A percentile compares a stretch with the other conserved stretches of the same genome.
Conservation (phyloP, 2,329 filamentous ascomycete genomes). For the Aaosphaeria arxii region DNA sequence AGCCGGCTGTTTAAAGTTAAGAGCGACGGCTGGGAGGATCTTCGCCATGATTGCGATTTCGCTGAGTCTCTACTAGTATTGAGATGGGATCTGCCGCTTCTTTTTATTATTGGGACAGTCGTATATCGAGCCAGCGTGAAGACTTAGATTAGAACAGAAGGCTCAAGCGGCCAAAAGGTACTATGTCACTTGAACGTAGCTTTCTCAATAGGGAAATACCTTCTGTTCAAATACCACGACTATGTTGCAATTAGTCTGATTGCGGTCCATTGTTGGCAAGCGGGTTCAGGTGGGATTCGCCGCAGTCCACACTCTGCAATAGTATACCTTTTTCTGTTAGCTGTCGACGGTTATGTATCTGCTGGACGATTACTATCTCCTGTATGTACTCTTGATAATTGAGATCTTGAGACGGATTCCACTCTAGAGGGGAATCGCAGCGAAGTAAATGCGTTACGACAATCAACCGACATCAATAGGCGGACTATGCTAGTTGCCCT, state of each 20-base stretch:
- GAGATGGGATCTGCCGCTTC: slow-evolving; percentile 48
- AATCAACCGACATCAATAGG: slow-evolving; percentile 59
- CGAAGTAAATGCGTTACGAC: slow-evolving; percentile 52
- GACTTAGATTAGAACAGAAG: slow-evolving; percentile 16
- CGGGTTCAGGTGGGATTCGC: slow-evolving; percentile 26
- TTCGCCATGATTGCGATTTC: slow-evolving; percentile 48
- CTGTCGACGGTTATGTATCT: slow-evolving; percentile 32
- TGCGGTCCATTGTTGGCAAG: slow-evolving; percentile 16
- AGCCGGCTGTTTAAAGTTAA: slow-evolving; percentile 33
- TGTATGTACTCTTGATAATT: slow-evolving; percentile 56
- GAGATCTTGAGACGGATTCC: slow-evolving; percentile 55
- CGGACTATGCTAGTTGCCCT: slow-evolving; percentile 25
- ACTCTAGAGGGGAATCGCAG: slow-evolving; percentile 56
- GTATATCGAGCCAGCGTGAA: slow-evolving; percentile 41
- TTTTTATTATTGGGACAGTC: slow-evolving; percentile 39
- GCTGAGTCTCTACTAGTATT: slow-evolving; percentile 42
- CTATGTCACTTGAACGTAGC: slow-evolving; percentile 32
- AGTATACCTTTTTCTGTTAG: slow-evolving; percentile 35
- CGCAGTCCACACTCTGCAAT: slow-evolving; percentile 32
- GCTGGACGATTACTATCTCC: slow-evolving; percentile 50
- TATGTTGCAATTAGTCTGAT: slow-evolving; percentile 32
- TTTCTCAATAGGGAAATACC: slow-evolving; percentile 16
- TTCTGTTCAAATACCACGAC: slow-evolving; percentile 34
- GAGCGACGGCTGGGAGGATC: slow-evolving; percentile 30
- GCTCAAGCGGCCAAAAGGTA: slow-evolving; percentile 19